Base-by-base conservation (phyloP, 176 grass and related monocot species). In the Tillandsia leiboldiana region DNA sequence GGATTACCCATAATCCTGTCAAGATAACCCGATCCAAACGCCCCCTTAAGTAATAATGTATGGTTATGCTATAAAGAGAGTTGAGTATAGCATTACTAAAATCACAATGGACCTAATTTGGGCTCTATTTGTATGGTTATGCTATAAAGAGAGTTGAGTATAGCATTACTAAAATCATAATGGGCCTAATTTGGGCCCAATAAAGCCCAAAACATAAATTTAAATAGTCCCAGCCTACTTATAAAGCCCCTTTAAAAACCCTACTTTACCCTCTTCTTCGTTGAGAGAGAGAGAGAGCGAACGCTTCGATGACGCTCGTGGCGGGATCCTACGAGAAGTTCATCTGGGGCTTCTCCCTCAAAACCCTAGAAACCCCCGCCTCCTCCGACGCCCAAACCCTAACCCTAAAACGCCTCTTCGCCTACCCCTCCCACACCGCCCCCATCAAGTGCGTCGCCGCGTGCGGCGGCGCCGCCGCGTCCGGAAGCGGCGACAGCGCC, bases 271-370 rank as follows among this genome's bases (percentile, higher is more conserved):
- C 22, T 17, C 64, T 50, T 67, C 26, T 33, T 49, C 53, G 53
- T 11, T 64, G 66, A 59, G 78, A 50, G 68, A 72, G 15, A 53
- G 18, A 64, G 42, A 42, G 33, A 42, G 33, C 5, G 14, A 33
- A n/a, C 18, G 42, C 10, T 11, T 12, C 6, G 23, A 90, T 92
- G 89, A 79, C 94, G 24, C 78, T 93, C 84, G 64, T 99, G 70
- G 89, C 89, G 61, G 89, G 89, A 42, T 99, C 94, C 8, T 99
- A 99, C 86, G 84, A 99, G 80, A 91, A 88, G 80, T 93, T 93
- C 72, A 90, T 93, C 72, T 99, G 94, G 94, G 94, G 89, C 14
- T 99, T 88, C 80, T 90, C 89, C 64, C 82, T 99, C 74, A 90
- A 87, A 73, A 64, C 81, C 78, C 54, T 90, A 15, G 48, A 68